phyloP scores from a whole-genome alignment of 441 rosid genomes.

The Euphorbia celastroides region DNA sequence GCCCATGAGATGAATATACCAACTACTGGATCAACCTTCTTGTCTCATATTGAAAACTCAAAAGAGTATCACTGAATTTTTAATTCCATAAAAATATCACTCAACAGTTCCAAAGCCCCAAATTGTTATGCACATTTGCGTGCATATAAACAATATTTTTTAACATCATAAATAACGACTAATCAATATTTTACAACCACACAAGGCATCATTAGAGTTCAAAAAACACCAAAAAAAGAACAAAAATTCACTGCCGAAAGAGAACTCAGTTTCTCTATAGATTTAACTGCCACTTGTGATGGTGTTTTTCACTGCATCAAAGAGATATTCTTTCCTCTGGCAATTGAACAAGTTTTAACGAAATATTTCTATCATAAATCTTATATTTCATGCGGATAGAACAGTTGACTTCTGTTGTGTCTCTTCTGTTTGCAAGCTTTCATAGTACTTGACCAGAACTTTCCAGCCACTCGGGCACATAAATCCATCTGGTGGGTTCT shows the following conservation, averaged over 20 bases:
- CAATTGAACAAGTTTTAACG: constrained; percentile 8
- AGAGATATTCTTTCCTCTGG: not conserved
- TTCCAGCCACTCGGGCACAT: constrained; percentile 98
- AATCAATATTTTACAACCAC: not conserved
- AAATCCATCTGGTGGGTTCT: constrained; percentile 90
- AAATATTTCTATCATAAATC: not conserved
- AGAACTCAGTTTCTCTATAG: not conserved
- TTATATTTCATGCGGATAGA: constrained; percentile 34
- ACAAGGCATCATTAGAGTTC: not conserved
- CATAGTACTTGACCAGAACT: constrained; percentile 84
- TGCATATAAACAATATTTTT: not conserved
- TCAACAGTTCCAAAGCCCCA: too few relatives aligned
- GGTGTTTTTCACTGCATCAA: not conserved
- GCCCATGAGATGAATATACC: too few relatives aligned
- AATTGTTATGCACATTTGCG: not conserved
- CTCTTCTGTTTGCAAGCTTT: constrained; percentile 65
- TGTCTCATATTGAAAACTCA: not conserved
- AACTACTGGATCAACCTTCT: too few relatives aligned
- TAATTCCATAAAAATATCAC: too few relatives aligned
- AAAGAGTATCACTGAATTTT: not conserved
- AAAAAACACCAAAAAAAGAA: not conserved
- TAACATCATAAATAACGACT: not conserved
- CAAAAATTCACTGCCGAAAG: not conserved
- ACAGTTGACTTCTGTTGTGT: constrained; percentile 40
- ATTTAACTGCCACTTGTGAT: not conserved